Conservation (phyloP, 2,329 filamentous ascomycete genomes). For the Fusarium veterinarium region DNA sequence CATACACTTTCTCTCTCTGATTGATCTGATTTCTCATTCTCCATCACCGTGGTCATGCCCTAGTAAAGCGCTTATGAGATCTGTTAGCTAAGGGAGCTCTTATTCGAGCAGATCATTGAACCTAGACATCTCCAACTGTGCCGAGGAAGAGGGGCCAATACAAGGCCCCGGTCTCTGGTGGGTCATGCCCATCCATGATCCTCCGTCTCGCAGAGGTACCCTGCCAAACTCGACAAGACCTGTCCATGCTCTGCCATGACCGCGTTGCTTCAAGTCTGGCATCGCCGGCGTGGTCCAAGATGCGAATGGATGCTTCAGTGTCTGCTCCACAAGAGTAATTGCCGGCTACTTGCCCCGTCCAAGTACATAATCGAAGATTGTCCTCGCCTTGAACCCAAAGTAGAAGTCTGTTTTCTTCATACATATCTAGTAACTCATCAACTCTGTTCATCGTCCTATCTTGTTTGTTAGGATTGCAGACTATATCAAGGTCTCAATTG, state of each 20-base stretch:
- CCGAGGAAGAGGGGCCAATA: slow-evolving; percentile 27
- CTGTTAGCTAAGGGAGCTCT: background rate
- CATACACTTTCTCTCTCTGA: slow-evolving; percentile 12
- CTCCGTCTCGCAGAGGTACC: slow-evolving; percentile 36
- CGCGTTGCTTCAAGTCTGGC: slow-evolving; percentile 35
- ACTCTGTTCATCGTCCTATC: slow-evolving; percentile 23
- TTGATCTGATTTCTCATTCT: slow-evolving; percentile 12
- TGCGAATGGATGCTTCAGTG: slow-evolving; percentile 22
- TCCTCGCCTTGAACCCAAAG: slow-evolving; percentile 45
- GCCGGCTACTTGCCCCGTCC: slow-evolving; percentile 35
- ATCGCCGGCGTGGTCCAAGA: slow-evolving; percentile 35
- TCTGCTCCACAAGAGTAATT: slow-evolving; percentile 37
- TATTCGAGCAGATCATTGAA: slow-evolving; percentile 27
- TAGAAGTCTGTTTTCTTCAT: slow-evolving; percentile 40
- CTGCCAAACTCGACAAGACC: slow-evolving; percentile 34
- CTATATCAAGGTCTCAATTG: slow-evolving; percentile 29
- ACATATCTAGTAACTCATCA: slow-evolving; percentile 21
- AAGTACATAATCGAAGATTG: slow-evolving; percentile 47
- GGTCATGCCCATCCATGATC: slow-evolving; percentile 35
- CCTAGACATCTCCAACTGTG: slow-evolving; percentile 20
- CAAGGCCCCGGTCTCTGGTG: slow-evolving; percentile 31
- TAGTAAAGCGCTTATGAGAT: slow-evolving; percentile 14
- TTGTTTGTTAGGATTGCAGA: slow-evolving; percentile 24
- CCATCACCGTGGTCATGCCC: slow-evolving; percentile 16
- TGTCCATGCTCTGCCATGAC: slow-evolving; percentile 28